Base-by-base conservation (phyloP, 352 stramenopile species). In the Globisporangium echinulatum region DNA sequence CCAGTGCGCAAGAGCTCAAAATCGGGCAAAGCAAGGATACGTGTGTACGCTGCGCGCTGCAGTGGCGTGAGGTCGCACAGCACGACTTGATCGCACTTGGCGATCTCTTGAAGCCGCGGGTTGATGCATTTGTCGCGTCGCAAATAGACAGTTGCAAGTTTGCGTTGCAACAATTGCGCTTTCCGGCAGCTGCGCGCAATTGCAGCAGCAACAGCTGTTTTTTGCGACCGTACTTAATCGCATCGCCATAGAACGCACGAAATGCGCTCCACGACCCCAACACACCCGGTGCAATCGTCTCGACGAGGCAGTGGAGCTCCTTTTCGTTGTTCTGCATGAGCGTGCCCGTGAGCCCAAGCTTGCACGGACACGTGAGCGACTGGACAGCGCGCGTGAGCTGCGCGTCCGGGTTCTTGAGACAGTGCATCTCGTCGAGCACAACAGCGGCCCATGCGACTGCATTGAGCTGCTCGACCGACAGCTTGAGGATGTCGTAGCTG, bases 371-470 rank as follows among this genome's bases (percentile, higher is more conserved):
- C 57, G 61, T 72, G 47, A 90, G 74, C 5, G 71, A 59, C 39
- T 88, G 88, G 0, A 97, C 84, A 53, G 91, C 75, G 49, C 80
- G 63, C 1, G 81, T 88, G 5, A 99, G 74, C 61, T 98, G 96
- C 13, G 95, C 93, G 52, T 98, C 96, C 17, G 92, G 79, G 70
- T 99, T 99, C 60, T 98, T 97, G 36, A 99, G 78, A 43, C 97
- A 96, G 76, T 99, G 98, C 56, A 98, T 98, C 73, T 99, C 98
- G 69, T 99, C 98, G 11, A 99, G 89, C 57, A 99, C 88, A 55
- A 98, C 77, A 5, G 88, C 78, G 64, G 94, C 82, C 94, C 97
- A 99, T 13, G 70, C 59, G 13, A 88, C 74, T n/a, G 67, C 68
- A 56, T 82, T 70, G 87, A 91, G 59, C 61, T 86, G 72, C 97